These are phyloP conservation scores for Aspergillus texensis DNA, from an alignment of 2,329 filamentous ascomycete species.

Conservation along the genomic window DNA sequence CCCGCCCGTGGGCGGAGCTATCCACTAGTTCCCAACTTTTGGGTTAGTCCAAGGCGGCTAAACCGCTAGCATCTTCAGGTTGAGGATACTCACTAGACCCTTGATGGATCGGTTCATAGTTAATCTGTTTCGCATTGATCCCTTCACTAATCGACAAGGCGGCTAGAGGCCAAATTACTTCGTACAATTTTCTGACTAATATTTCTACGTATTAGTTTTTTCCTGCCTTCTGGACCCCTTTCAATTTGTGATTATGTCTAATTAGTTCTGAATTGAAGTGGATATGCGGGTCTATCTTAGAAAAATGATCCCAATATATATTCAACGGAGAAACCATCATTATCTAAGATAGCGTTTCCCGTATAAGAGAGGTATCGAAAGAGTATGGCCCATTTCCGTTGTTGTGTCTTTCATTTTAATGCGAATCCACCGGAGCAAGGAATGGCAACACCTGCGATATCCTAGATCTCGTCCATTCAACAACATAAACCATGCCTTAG, in stretches of 20 bases:
- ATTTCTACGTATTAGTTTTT: neutral
- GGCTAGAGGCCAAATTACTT: neutral
- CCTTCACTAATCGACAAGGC: neutral
- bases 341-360: neutral
- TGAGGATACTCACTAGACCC: neutral
- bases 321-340: neutral
- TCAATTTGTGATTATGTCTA: neutral
- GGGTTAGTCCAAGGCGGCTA: neutral
- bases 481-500: slow-evolving; percentile 51
- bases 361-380: neutral
- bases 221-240: neutral
- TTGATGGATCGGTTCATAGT: neutral
- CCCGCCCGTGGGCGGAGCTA: slow-evolving; percentile 6
- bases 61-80: neutral
- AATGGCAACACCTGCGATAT: neutral
- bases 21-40: neutral
- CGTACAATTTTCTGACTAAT: neutral
- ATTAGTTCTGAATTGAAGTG: neutral
- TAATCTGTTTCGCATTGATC: slow-evolving; percentile 2
- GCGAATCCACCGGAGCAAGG: neutral
- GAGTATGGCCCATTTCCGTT: neutral
- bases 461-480: neutral
- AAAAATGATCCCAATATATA: neutral
- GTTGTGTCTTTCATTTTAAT: neutral
- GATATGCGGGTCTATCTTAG: neutral